phyloP scores from a whole-genome alignment of 2,329 filamentous ascomycete genomes.

The Alternaria conjuncta region DNA sequence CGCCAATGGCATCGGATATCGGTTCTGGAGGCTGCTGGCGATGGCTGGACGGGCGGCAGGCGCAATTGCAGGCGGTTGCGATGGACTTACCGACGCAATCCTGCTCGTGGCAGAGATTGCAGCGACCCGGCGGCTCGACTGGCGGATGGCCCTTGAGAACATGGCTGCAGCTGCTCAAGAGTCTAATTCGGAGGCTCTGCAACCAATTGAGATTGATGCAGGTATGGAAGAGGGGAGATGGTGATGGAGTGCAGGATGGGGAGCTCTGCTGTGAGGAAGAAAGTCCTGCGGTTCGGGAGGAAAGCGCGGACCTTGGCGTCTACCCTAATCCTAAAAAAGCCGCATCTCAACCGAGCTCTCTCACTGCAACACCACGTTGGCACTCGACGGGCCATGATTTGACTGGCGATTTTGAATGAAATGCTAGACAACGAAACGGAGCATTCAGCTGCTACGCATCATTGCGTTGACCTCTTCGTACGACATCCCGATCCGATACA shows the following conservation, averaged over 20 bases:
- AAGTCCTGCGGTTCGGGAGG: constrained; percentile 39
- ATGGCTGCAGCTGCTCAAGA: constrained; percentile 65
- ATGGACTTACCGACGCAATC: constrained; percentile 89
- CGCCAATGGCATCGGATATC: constrained; percentile 42
- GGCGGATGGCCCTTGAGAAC: constrained; percentile 98
- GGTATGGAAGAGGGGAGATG: constrained; percentile 49
- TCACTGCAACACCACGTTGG: neutral
- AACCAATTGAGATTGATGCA: constrained; percentile 54
- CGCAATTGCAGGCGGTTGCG: constrained; percentile 50
- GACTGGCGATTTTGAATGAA: neutral
- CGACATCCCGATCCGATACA: neutral
- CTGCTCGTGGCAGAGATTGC: constrained; percentile 91
- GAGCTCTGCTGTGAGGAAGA: constrained; percentile 40
- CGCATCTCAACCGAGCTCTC: constrained; percentile 15
- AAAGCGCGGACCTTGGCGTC: constrained; percentile 34
- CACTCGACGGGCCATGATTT: neutral
- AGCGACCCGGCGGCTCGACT: constrained; percentile 93
- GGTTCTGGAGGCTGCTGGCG: constrained; percentile 43
- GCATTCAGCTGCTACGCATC: neutral
- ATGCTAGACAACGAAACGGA: fast-evolving
- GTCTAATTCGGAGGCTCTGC: constrained; percentile 50
- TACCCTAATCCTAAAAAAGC: constrained; percentile 28
- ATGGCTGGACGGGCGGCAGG: constrained; percentile 47
- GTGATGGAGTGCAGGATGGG: constrained; percentile 46
- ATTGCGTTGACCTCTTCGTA: neutral